Conservation (phyloP, 2,329 filamentous ascomycete genomes). For the Pseudogymnoascus sp. region DNA sequence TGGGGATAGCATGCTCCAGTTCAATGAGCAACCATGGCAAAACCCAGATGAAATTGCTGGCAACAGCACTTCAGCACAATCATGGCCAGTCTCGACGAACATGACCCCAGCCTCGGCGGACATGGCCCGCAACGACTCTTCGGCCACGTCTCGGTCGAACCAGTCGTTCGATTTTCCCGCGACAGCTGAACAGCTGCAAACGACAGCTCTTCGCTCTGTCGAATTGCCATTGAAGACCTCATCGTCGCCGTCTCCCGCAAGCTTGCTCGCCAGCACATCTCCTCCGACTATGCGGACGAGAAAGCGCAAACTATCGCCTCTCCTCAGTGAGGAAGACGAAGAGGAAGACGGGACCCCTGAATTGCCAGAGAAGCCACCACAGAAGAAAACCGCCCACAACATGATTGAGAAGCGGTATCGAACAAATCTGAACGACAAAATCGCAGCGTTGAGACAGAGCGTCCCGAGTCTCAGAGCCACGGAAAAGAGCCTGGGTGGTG, state of each 20-base stretch:
- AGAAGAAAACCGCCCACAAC: slow-evolving; percentile 75
- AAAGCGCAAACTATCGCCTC: neutral
- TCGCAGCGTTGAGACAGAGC: slow-evolving; percentile 64
- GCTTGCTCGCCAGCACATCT: neutral
- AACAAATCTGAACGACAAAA: slow-evolving; percentile 77
- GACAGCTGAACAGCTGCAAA: neutral
- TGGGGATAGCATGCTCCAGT: neutral
- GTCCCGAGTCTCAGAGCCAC: slow-evolving; percentile 59
- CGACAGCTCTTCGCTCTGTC: neutral
- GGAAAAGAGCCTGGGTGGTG: slow-evolving; percentile 10
- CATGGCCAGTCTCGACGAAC: neutral
- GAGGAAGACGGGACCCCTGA: neutral
- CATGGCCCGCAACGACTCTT: neutral
- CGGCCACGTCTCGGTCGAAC: neutral
- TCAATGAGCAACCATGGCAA: neutral
- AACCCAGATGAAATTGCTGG: neutral
- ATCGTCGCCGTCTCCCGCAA: neutral
- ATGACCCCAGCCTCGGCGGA: neutral
- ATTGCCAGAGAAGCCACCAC: slow-evolving; percentile 29
- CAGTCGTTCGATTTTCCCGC: neutral
- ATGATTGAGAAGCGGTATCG: slow-evolving; percentile 81
- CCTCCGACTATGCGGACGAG: neutral
- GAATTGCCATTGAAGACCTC: neutral
- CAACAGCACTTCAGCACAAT: neutral
- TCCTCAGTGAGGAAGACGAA: neutral